These are phyloP conservation scores for Lodderomyces pseudojiufengensis DNA, from an alignment of 1,139 yeast genomes.

Conservation along the genomic window DNA sequence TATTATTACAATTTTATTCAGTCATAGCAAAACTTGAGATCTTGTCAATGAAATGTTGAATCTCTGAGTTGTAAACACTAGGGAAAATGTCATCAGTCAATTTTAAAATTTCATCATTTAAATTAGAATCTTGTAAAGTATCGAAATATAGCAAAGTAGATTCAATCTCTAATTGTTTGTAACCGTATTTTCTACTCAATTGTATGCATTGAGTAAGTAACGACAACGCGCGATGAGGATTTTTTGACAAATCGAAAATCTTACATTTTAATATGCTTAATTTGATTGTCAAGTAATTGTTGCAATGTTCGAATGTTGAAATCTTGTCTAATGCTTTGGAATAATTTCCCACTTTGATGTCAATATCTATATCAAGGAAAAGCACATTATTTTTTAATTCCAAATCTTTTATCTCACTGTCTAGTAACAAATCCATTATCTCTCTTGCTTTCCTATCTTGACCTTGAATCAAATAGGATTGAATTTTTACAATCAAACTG, in stretches of 20 bases:
- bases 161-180: conserved; percentile 34
- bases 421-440: conserved; percentile 17
- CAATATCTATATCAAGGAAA: conserved; percentile 28
- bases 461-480: conserved; percentile 36
- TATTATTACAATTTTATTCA: too few relatives aligned
- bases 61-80: conserved; percentile 23
- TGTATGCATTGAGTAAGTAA: conserved; percentile 43
- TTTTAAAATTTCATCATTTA: conserved; percentile 32
- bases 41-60: too few relatives aligned
- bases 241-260: conserved; percentile 34
- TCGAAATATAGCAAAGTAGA: conserved; percentile 38
- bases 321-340: conserved; percentile 36
- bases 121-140: conserved; percentile 32
- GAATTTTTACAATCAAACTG: conserved; percentile 32
- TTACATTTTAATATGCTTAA: conserved; percentile 44
- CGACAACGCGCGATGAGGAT: conserved; percentile 40
- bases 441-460: conserved; percentile 27
- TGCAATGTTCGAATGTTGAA: conserved; percentile 16
- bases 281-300: conserved; percentile 38
- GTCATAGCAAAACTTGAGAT: too few relatives aligned
- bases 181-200: conserved; percentile 40
- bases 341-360: conserved; percentile 26
- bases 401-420: conserved; percentile 29
- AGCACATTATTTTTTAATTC: conserved; percentile 29
- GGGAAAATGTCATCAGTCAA: conserved; percentile 40